phyloP scores from a whole-genome alignment of 2,329 filamentous ascomycete species.

The Xylaria sp. region DNA sequence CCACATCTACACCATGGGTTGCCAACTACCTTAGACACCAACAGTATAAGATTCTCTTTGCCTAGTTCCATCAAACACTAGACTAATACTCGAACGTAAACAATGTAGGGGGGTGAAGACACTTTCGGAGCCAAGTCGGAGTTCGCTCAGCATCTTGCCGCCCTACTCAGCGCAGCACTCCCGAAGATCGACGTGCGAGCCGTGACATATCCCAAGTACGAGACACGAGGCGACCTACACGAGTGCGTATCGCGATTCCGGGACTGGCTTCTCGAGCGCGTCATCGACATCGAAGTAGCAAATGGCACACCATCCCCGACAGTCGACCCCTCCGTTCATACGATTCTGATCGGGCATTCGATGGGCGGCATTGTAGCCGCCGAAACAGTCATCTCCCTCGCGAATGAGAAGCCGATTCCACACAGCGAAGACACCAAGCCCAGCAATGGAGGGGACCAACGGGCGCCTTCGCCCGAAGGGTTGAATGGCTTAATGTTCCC shows the following conservation, averaged over 20 bases:
- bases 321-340: conserved; percentile 49
- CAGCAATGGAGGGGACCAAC: conserved; percentile 39
- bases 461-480: conserved; percentile 12
- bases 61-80: neutral
- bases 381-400: conserved; percentile 82
- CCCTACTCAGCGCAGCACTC: conserved; percentile 71
- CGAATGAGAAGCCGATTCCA: conserved; percentile 64
- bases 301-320: conserved; percentile 60
- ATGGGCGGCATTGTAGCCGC: conserved; percentile 93
- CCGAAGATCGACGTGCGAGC: conserved; percentile 75
- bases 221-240: conserved; percentile 80
- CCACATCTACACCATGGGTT: neutral
- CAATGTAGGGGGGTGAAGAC: conserved; percentile 74
- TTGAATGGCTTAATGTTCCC: conserved; percentile 86
- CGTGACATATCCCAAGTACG: conserved; percentile 82
- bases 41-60: neutral
- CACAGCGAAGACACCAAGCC: conserved; percentile 41
- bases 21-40: neutral
- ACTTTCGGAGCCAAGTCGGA: conserved; percentile 75
- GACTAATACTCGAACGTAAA: conserved; percentile 13
- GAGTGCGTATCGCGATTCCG: conserved; percentile 78
- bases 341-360: conserved; percentile 50
- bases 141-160: conserved; percentile 78
- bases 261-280: conserved; percentile 88
- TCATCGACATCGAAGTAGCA: conserved; percentile 93